Percentiles rank a stretch among this genome's conserved stretches.
Conservation (phyloP, 108 stramenopile species). For the Pseudonitzschia delicatissima region DNA sequence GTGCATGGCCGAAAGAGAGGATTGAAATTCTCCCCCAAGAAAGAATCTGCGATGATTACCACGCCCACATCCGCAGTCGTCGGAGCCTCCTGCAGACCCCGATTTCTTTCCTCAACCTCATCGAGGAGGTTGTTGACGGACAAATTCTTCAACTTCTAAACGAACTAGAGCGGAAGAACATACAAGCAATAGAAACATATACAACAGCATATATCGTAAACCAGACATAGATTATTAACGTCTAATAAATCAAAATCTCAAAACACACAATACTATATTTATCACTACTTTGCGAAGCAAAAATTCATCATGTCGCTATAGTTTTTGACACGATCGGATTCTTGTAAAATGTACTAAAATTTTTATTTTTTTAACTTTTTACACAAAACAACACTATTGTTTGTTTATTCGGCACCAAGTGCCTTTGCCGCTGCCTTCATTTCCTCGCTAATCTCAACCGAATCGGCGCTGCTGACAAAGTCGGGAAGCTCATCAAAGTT, state of each 20-base stretch:
- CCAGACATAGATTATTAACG: no score
- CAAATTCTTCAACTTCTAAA: not conserved
- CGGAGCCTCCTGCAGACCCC: not conserved
- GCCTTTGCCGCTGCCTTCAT: constrained; percentile 85
- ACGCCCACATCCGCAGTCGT: not conserved
- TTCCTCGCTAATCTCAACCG: constrained; percentile 84
- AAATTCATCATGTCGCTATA: no score
- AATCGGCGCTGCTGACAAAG: constrained; percentile 75
- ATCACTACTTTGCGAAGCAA: not conserved
- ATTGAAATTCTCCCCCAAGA: no score
- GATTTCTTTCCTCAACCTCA: not conserved
- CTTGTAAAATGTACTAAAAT: not conserved
- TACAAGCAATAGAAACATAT: no score
- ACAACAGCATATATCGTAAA: no score
- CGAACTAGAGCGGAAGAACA: no score
- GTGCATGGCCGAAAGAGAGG: no score
- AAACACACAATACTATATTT: no score
- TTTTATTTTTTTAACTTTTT: not conserved
- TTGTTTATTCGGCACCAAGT: constrained; percentile 36
- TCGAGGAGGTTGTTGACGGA: not conserved
- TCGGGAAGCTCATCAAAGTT: constrained; percentile 93
- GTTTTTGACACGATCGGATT: not conserved
- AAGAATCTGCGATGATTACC: not conserved
- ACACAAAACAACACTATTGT: not conserved
- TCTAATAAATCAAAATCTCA: no score